Conservation (phyloP, 2,329 filamentous ascomycete species). For the Escovopsis weberi region DNA sequence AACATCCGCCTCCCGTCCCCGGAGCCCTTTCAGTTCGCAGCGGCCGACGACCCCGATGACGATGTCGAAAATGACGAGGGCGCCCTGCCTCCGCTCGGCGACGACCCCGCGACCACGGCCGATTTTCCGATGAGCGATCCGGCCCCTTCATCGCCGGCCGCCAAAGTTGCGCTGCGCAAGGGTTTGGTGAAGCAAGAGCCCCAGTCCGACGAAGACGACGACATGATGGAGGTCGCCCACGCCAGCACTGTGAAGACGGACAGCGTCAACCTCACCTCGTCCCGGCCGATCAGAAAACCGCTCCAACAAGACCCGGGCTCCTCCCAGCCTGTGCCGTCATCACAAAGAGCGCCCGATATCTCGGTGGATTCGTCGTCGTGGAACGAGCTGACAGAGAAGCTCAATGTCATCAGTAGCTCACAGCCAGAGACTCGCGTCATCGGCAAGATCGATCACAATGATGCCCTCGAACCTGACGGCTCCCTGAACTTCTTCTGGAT, state of each 20-base stretch:
- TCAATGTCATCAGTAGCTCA: slow-evolving; percentile 73
- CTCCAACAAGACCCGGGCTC: slow-evolving; percentile 54
- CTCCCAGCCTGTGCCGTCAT: slow-evolving; percentile 64
- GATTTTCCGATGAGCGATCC: slow-evolving; percentile 73
- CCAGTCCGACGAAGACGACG: slow-evolving; percentile 59
- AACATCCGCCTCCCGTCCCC: slow-evolving; percentile 34
- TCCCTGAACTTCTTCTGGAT: slow-evolving; percentile 93
- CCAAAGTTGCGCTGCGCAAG: slow-evolving; percentile 64
- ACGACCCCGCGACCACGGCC: slow-evolving; percentile 33
- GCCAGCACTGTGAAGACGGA: slow-evolving; percentile 51
- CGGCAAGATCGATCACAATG: slow-evolving; percentile 69
- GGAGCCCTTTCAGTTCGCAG: slow-evolving; percentile 26
- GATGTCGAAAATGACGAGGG: slow-evolving; percentile 29
- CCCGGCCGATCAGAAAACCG: slow-evolving; percentile 55
- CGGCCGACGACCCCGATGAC: slow-evolving; percentile 32
- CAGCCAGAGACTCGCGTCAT: slow-evolving; percentile 45
- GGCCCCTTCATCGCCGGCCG: slow-evolving; percentile 73
- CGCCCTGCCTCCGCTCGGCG: slow-evolving; percentile 42
- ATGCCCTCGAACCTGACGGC: slow-evolving; percentile 88
- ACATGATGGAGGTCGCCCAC: slow-evolving; percentile 77
- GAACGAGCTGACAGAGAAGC: slow-evolving; percentile 72
- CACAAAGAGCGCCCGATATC: slow-evolving; percentile 42
- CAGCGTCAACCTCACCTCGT: slow-evolving; percentile 75
- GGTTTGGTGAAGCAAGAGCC: slow-evolving; percentile 33
- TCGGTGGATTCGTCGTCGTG: slow-evolving; percentile 69